These are phyloP conservation scores for Rhizopogon rudus DNA, from an alignment of 768 basidiomycete genomes.

Conservation along the genomic window DNA sequence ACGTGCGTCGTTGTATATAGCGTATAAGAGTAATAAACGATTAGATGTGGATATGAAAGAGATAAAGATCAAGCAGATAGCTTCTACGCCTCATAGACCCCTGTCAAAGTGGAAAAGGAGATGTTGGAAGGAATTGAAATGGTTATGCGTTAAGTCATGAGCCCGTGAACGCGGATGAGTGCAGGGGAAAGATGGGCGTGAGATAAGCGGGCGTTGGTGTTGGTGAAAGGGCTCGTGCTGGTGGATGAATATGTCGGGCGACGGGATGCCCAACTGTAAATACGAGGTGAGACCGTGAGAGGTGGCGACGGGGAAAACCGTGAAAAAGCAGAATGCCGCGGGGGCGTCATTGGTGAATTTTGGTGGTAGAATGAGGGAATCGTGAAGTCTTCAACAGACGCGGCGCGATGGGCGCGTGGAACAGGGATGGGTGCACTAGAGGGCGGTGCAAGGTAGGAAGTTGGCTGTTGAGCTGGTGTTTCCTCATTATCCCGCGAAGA, in stretches of 20 bases:
- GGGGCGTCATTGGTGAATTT: conserved; percentile 23
- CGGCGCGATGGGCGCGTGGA: conserved; percentile 17
- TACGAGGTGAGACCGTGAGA: conserved; percentile 49
- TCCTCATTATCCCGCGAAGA: not conserved
- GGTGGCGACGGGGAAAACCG: conserved; percentile 45
- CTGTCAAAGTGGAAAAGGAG: conserved; percentile 6
- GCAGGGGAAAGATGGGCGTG: conserved; percentile 49
- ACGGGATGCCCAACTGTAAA: conserved; percentile 49
- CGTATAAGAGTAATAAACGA: conserved; percentile 30
- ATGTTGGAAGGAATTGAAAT: conserved; percentile 5
- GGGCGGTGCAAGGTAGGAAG: conserved; percentile 5
- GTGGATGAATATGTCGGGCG: conserved; percentile 30
- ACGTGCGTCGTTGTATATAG: conserved; percentile 28
- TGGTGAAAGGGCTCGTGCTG: conserved; percentile 46
- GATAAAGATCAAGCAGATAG: conserved; percentile 20
- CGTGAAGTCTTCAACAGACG: conserved; percentile 14
- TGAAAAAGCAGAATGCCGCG: conserved; percentile 17
- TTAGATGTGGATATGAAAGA: conserved; percentile 23
- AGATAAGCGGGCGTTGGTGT: conserved; percentile 54
- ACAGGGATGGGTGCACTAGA: conserved; percentile 27
- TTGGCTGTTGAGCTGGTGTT: not conserved
- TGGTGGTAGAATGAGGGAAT: conserved; percentile 7
- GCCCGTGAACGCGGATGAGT: conserved; percentile 42
- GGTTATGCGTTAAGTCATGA: conserved; percentile 16
- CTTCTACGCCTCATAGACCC: conserved; percentile 4